phyloP scores from a whole-genome alignment of 2,329 filamentous ascomycete genomes.

The Magnaporthiopsis incrustans region DNA sequence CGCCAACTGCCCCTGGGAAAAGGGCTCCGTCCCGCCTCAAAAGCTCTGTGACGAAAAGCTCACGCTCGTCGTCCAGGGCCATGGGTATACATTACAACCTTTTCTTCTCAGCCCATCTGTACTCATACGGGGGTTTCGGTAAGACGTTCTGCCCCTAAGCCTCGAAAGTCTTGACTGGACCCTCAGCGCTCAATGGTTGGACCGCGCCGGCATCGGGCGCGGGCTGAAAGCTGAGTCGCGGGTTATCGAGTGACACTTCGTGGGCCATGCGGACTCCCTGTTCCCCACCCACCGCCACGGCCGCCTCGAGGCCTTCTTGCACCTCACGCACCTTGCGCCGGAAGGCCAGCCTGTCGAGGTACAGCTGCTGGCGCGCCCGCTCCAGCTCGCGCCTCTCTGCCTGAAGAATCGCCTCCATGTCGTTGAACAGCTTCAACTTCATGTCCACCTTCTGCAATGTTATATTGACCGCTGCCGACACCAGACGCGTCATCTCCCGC shows the following conservation, averaged over 20 bases:
- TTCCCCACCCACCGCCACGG: conserved; percentile 35
- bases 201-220: conserved; percentile 33
- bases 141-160: conserved; percentile 26
- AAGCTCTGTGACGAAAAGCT: background rate
- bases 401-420: conserved; percentile 88
- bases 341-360: conserved; percentile 85
- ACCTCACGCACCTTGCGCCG: conserved; percentile 79
- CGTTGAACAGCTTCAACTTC: conserved; percentile 91
- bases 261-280: conserved; percentile 40
- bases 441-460: conserved; percentile 94
- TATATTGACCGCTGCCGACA: conserved; percentile 85
- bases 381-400: conserved; percentile 91
- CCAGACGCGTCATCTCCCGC: conserved; percentile 88
- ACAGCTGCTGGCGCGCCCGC: conserved; percentile 82
- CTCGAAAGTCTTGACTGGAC: conserved; percentile 50
- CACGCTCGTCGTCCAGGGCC: too few species aligned
- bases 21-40: background rate
- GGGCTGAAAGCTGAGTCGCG: conserved; percentile 44
- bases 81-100: background rate
- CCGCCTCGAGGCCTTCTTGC: conserved; percentile 62
- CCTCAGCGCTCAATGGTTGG: conserved; percentile 47
- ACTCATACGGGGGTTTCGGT: background rate
- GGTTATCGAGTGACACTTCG: conserved; percentile 37
- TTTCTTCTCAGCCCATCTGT: background rate
- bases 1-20: background rate